Evolutionary conservation across 2,329 filamentous ascomycete genomes (phyloP).

Genomic region (Sporothrix curviconia): DNA sequence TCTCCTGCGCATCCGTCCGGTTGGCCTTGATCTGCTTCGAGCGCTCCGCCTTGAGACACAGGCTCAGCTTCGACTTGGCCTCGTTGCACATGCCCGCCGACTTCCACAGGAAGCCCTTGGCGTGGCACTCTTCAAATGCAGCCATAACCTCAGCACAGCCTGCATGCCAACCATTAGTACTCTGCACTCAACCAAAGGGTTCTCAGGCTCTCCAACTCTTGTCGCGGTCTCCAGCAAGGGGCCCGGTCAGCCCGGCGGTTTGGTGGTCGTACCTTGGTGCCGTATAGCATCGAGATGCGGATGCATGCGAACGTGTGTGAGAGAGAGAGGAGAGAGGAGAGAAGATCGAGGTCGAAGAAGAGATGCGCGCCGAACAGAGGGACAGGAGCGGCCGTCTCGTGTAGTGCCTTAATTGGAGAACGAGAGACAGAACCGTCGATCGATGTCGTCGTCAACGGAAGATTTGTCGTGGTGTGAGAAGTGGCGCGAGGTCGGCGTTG

Average conservation of each 20-base stretch:
- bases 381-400: too few relatives aligned
- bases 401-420: too few relatives aligned
- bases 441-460: background rate
- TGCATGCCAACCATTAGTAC: slow-evolving; percentile 32
- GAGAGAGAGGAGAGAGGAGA: background rate
- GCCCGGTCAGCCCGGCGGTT: background rate
- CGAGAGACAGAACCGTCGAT: too few relatives aligned
- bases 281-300: slow-evolving; percentile 92
- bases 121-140: slow-evolving; percentile 92
- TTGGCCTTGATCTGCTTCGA: slow-evolving; percentile 72
- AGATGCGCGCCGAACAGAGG: too few relatives aligned
- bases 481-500: slow-evolving; percentile 1
- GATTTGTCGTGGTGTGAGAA: background rate
- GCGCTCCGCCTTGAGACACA: slow-evolving; percentile 76
- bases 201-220: too few relatives aligned
- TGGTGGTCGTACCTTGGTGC: slow-evolving; percentile 60
- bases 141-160: slow-evolving; percentile 93
- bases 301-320: slow-evolving; percentile 62
- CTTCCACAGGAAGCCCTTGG: slow-evolving; percentile 86
- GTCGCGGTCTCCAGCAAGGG: background rate
- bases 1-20: slow-evolving; percentile 60
- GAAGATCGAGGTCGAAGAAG: too few relatives aligned
- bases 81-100: slow-evolving; percentile 84
- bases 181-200: background rate
- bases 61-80: slow-evolving; percentile 75